These are phyloP conservation scores for Sporisorium scitamineum DNA, from an alignment of 1,284 basidiomycete genomes.

Conservation along the genomic window DNA sequence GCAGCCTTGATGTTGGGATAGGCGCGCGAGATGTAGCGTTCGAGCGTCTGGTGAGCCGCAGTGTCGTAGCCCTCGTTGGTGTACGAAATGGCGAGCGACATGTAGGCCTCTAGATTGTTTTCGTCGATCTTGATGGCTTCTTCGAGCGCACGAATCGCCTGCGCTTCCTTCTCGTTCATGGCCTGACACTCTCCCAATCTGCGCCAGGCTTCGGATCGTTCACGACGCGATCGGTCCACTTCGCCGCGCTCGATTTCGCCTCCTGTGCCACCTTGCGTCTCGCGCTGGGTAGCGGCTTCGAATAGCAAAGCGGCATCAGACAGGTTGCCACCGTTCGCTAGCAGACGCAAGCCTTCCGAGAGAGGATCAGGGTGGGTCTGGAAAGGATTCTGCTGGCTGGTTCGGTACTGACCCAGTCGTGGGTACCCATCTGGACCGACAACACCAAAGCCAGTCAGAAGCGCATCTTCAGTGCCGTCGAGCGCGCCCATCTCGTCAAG, in stretches of 20 bases:
- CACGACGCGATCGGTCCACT: conserved; percentile 58
- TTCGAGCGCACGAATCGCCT: conserved; percentile 74
- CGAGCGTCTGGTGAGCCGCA: conserved; percentile 86
- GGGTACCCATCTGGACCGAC: conserved; percentile 65
- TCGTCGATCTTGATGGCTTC: conserved; percentile 75
- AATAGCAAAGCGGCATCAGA: conserved; percentile 85
- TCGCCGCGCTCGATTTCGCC: conserved; percentile 79
- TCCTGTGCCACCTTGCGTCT: conserved; percentile 43
- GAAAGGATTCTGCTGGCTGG: conserved; percentile 75
- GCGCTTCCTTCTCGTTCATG: conserved; percentile 85
- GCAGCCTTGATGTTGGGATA: conserved; percentile 76
- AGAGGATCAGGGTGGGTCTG: conserved; percentile 73
- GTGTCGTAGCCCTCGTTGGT: conserved; percentile 95
- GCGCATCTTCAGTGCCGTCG: conserved; percentile 62
- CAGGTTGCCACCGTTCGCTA: conserved; percentile 82
- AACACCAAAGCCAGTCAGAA: conserved; percentile 59
- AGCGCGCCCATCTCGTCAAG: conserved; percentile 59
- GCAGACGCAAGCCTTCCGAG: conserved; percentile 74
- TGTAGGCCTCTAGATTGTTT: conserved; percentile 75
- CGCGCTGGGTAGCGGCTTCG: conserved; percentile 78
- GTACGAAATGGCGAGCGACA: conserved; percentile 87
- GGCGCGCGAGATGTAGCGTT: conserved; percentile 84
- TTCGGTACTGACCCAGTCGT: conserved; percentile 60
- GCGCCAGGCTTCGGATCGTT: conserved; percentile 87
- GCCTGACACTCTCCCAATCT: conserved; percentile 91